These are phyloP conservation scores for Russula olivacea DNA, from an alignment of 768 basidiomycete genomes.

Conservation along the genomic window DNA sequence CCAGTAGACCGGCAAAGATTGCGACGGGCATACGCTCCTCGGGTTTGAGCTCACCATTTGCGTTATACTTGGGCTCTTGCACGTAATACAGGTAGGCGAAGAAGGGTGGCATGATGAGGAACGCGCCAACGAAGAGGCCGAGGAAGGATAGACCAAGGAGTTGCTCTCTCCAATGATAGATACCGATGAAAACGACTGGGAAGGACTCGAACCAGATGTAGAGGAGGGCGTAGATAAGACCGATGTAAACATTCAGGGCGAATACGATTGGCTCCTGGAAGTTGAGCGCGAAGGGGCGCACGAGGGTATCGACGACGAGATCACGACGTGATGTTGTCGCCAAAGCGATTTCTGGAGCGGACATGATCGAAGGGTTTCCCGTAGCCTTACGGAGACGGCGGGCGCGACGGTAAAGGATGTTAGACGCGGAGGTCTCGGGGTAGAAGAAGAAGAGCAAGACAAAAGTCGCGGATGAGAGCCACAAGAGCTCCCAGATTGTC, in stretches of 20 bases:
- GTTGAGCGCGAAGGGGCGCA: slow-evolving; percentile 32
- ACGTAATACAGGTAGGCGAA: slow-evolving; percentile 22
- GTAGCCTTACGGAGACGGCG: slow-evolving; percentile 31
- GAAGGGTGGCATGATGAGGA: slow-evolving; percentile 18
- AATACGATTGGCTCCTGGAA: slow-evolving; percentile 32
- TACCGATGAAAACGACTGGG: slow-evolving; percentile 32
- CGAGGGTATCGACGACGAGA: slow-evolving; percentile 28
- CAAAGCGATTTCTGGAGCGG: slow-evolving; percentile 29
- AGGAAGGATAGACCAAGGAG: slow-evolving; percentile 33
- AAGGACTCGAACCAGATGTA: slow-evolving; percentile 36
- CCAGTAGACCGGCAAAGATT: slow-evolving; percentile 31
- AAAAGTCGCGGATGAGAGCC: slow-evolving; percentile 30
- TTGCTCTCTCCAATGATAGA: slow-evolving; percentile 33
- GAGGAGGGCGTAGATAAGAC: slow-evolving; percentile 33
- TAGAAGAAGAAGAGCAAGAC: slow-evolving; percentile 30
- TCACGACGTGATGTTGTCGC: slow-evolving; percentile 24
- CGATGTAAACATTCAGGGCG: slow-evolving; percentile 32
- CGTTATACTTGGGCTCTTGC: slow-evolving; percentile 23
- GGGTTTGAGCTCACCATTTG: slow-evolving; percentile 24
- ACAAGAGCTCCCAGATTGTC: slow-evolving; percentile 35
- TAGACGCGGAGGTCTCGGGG: slow-evolving; percentile 31
- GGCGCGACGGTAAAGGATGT: slow-evolving; percentile 33
- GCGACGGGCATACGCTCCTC: slow-evolving; percentile 34
- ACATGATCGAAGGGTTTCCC: slow-evolving; percentile 29
- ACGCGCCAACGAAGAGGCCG: slow-evolving; percentile 21